These are phyloP conservation scores for Zygotorulaspora florentina DNA, from an alignment of 805 yeast species.

Conservation along the genomic window DNA sequence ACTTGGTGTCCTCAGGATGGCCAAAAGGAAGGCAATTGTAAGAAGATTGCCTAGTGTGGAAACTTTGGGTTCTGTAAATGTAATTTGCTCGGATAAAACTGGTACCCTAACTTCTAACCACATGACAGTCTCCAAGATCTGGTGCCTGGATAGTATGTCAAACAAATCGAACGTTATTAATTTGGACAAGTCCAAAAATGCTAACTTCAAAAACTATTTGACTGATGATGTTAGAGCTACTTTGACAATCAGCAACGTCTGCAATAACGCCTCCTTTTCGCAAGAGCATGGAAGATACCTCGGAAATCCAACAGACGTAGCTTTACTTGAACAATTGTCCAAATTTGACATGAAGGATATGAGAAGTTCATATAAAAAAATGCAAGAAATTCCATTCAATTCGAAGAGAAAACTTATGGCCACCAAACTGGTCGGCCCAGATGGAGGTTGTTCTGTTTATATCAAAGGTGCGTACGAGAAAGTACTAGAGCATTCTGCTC, in stretches of 20 bases:
- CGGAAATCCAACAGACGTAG: constrained; percentile 95
- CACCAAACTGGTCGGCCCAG: constrained; percentile 55
- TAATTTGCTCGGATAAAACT: constrained; percentile 87
- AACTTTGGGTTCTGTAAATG: constrained; percentile 91
- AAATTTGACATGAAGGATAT: constrained; percentile 69
- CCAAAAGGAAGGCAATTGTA: constrained; percentile 88
- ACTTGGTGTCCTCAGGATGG: constrained; percentile 94
- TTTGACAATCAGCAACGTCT: constrained; percentile 63
- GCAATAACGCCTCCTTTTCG: constrained; percentile 72
- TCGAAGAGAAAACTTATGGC: constrained; percentile 89
- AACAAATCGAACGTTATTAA: constrained; percentile 35
- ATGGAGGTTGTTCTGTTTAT: constrained; percentile 54
- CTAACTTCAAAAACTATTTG: constrained; percentile 41
- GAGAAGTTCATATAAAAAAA: constrained; percentile 53
- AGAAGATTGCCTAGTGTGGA: constrained; percentile 93
- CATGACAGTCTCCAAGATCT: constrained; percentile 80
- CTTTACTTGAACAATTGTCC: constrained; percentile 69
- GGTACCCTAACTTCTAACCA: constrained; percentile 88
- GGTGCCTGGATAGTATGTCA: constrained; percentile 63
- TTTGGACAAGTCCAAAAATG: constrained; percentile 45
- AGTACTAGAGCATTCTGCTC: constrained; percentile 56
- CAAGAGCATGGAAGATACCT: constrained; percentile 63
- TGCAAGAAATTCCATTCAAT: constrained; percentile 77
- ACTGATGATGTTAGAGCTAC: constrained; percentile 53
- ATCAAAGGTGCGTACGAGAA: constrained; percentile 92